A percentile compares a stretch with the other conserved stretches of the same genome.
Conservation (phyloP, 495 filamentous ascomycete genomes). For the Trypethelium eluteriae region DNA sequence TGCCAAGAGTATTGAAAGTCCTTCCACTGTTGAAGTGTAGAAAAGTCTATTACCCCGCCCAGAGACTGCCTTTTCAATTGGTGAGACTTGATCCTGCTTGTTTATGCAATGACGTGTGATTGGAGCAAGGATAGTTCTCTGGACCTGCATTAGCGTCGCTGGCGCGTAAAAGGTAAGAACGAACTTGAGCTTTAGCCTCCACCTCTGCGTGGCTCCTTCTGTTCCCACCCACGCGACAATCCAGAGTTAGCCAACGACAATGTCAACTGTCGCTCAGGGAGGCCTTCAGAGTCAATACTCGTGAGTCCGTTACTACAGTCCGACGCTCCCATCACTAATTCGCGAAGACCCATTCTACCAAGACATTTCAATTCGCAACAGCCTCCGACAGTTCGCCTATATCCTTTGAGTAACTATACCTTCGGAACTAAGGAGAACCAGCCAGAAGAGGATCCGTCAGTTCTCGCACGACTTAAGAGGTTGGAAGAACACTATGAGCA, state of each 20-base stretch:
- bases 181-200: too few relatives aligned
- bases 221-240: not conserved
- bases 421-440: constrained; percentile 97
- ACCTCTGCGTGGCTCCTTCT: not conserved
- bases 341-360: constrained; percentile 61
- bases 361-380: constrained; percentile 81
- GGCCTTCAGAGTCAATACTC: constrained; percentile 31
- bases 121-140: not conserved
- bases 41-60: not conserved
- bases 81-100: not conserved
- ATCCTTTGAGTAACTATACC: constrained; percentile 95
- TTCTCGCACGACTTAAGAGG: constrained; percentile 81
- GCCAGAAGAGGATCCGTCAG: constrained; percentile 94
- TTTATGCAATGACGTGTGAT: constrained; percentile 6
- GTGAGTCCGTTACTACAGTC: constrained; percentile 16
- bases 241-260: constrained; percentile 18
- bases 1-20: too few relatives aligned
- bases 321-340: not conserved
- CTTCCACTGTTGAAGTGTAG: not conserved
- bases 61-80: not conserved
- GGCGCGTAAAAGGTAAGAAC: too few relatives aligned
- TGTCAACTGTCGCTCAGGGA: constrained; percentile 34
- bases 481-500: constrained; percentile 88
- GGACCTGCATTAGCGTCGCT: constrained; percentile 4
- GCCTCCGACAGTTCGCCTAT: constrained; percentile 83